A percentile compares a stretch with the other conserved stretches of the same genome.
Conservation (phyloP, 768 basidiomycete species). For the Boletus pseudo-olivaceus region DNA sequence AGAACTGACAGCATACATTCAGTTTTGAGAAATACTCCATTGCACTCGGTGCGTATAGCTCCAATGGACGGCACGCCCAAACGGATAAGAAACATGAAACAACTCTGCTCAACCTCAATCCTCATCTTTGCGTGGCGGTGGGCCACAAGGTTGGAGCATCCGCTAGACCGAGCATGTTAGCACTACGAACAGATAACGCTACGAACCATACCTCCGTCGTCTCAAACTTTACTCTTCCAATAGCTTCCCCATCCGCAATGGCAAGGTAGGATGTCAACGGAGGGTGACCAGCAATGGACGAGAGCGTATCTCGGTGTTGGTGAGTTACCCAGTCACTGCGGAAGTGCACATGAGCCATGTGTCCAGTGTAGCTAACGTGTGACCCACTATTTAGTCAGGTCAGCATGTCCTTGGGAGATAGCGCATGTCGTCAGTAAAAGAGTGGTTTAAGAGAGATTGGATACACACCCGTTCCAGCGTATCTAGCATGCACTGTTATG, state of each 20-base stretch:
- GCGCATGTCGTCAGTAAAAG: constrained; percentile 7
- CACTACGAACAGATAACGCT: constrained; percentile 13
- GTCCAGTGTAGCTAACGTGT: neutral
- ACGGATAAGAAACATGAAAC: neutral
- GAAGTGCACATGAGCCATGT: constrained; percentile 9
- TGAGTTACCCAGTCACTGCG: constrained; percentile 94
- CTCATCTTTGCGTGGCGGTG: constrained; percentile 87
- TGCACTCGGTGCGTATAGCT: neutral
- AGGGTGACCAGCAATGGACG: constrained; percentile 91
- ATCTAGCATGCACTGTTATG: constrained; percentile 82
- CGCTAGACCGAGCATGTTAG: constrained; percentile 45
- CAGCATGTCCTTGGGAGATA: constrained; percentile 74
- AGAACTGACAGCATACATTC: neutral
- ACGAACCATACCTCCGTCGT: constrained; percentile 76
- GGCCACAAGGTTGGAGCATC: constrained; percentile 94
- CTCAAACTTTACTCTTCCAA: constrained; percentile 87
- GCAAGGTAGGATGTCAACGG: constrained; percentile 82
- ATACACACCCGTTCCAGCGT: constrained; percentile 86
- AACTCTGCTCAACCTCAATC: constrained; percentile 36
- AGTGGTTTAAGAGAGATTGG: neutral
- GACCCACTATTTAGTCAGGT: constrained; percentile 91
- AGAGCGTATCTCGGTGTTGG: constrained; percentile 93
- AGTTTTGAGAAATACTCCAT: neutral
- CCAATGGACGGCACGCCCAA: neutral
- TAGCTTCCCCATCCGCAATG: constrained; percentile 92